Evolutionary conservation across 2,329 filamentous ascomycete species (phyloP).

Genomic region (Rutstroemia sp.): DNA sequence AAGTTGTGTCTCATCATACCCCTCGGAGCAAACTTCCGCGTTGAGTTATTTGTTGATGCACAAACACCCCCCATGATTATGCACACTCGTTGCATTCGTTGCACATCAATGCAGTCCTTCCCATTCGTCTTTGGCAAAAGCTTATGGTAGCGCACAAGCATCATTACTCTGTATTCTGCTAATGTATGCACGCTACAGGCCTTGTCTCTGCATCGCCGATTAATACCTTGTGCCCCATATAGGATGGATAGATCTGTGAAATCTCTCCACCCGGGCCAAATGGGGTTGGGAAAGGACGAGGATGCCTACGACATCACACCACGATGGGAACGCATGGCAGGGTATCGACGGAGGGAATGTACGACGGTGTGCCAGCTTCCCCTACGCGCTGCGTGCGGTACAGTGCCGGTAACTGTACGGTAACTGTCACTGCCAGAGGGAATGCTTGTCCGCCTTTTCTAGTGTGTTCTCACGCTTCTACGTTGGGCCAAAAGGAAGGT

Average conservation of each 20-base stretch:
- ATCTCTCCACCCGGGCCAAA: neutral
- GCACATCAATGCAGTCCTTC: neutral
- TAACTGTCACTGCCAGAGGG: neutral
- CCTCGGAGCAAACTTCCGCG: slow-evolving; percentile 3
- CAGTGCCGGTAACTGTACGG: neutral
- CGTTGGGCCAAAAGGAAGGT: neutral
- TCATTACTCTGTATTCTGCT: neutral
- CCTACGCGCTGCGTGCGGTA: neutral
- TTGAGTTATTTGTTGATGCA: slow-evolving; percentile 1
- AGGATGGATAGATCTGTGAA: slow-evolving; percentile 3
- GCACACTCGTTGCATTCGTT: neutral
- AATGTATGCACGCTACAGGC: neutral
- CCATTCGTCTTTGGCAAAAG: neutral
- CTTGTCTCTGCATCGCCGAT: slow-evolving; percentile 3
- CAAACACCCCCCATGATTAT: slow-evolving; percentile 2
- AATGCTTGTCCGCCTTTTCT: neutral
- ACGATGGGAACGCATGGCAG: neutral
- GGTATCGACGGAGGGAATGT: neutral
- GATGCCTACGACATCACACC: neutral
- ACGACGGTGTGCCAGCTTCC: neutral
- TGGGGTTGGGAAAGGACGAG: neutral
- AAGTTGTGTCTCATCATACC: neutral
- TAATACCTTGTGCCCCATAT: slow-evolving; percentile 1
- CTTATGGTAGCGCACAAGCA: slow-evolving; percentile 1
- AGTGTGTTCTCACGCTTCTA: neutral